Percentiles rank a stretch among this genome's conserved stretches.
These are phyloP conservation scores for Ziziphus jujuba DNA, from an alignment of 306 rosid genomes.

Conservation along the genomic window DNA sequence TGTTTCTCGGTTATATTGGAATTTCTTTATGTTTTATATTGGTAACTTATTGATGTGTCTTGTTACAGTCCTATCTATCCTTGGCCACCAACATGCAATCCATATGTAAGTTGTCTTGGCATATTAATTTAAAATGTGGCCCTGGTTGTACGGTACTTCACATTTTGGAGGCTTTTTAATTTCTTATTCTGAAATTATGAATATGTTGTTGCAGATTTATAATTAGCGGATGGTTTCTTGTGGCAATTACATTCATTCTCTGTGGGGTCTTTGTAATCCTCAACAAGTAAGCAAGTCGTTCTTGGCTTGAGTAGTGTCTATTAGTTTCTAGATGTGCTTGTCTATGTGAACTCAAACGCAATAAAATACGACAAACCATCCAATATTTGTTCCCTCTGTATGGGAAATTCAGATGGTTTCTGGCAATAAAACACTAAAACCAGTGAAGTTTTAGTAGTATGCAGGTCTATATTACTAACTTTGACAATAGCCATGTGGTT, in stretches of 20 bases:
- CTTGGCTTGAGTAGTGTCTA: background rate
- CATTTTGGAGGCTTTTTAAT: slow-evolving; percentile 3
- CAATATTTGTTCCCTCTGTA: background rate
- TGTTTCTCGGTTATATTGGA: background rate
- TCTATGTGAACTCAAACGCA: background rate
- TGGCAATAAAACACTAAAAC: background rate
- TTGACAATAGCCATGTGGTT: background rate
- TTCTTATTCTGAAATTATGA: slow-evolving; percentile 23
- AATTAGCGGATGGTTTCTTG: slow-evolving; percentile 90
- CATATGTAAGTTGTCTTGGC: slow-evolving; percentile 60
- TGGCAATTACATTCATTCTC: slow-evolving; percentile 78
- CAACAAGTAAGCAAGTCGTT: slow-evolving; percentile 60
- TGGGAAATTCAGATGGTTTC: slow-evolving; percentile 7
- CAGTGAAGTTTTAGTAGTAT: background rate
- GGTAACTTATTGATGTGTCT: slow-evolving; percentile 29
- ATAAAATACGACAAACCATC: too few species aligned
- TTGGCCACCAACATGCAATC: slow-evolving; percentile 84
- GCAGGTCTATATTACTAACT: background rate
- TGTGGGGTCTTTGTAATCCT: slow-evolving; percentile 88
- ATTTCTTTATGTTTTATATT: slow-evolving; percentile 2
- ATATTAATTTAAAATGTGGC: slow-evolving; percentile 1
- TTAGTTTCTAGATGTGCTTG: background rate
- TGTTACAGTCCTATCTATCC: slow-evolving; percentile 70
- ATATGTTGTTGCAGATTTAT: slow-evolving; percentile 70
- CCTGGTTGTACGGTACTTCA: background rate